Evolutionary conservation across 140 eudicot species (phyloP).

Genomic region (Stevia rebaudiana): DNA sequence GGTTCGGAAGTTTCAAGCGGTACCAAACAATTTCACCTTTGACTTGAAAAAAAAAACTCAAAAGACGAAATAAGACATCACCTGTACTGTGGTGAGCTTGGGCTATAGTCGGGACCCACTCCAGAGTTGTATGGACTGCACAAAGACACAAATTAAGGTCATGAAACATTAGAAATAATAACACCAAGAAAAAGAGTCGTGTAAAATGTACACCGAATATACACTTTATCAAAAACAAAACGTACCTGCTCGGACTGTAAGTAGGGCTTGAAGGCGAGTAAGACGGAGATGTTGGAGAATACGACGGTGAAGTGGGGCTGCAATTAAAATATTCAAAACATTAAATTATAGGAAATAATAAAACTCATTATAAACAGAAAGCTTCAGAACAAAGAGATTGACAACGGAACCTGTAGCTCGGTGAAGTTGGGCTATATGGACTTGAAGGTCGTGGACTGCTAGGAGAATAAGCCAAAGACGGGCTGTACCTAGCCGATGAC

Average conservation of each 20-base stretch:
- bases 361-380: background rate
- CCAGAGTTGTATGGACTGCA: slow-evolving; percentile 79
- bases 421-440: slow-evolving; percentile 89
- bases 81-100: slow-evolving; percentile 95
- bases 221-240: no score
- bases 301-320: slow-evolving; percentile 98
- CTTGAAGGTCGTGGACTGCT: slow-evolving; percentile 65
- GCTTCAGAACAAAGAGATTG: background rate
- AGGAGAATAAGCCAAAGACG: slow-evolving; percentile 58
- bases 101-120: slow-evolving; percentile 75
- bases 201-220: no score
- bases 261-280: slow-evolving; percentile 98
- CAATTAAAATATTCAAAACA: slow-evolving; percentile 24
- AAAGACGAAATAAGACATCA: slow-evolving; percentile 11
- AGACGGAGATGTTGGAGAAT: slow-evolving; percentile 96
- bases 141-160: slow-evolving; percentile 4
- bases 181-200: no score
- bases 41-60: background rate
- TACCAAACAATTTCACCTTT: background rate
- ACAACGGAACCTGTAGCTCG: slow-evolving; percentile 68
- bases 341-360: background rate
- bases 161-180: no score
- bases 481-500: slow-evolving; percentile 62
- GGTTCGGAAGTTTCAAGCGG: background rate
- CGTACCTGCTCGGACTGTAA: slow-evolving; percentile 96